Evolutionary conservation across 169 alveolate species (phyloP).

Genomic region (Hepatocystis sp.): DNA sequence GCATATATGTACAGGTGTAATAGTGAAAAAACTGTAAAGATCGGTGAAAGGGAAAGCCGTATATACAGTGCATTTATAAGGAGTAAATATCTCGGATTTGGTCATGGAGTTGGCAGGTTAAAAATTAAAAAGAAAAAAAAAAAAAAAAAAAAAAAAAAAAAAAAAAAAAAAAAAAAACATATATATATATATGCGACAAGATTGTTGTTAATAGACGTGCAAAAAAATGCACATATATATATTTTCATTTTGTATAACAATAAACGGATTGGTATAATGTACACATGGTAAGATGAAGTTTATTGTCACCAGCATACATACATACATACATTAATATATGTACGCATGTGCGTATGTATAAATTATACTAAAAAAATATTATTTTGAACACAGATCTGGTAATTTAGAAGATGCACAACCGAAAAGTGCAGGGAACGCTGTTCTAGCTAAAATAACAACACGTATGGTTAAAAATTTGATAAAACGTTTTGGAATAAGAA

Average conservation of each 20-base stretch:
- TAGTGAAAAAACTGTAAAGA: conserved; percentile 70
- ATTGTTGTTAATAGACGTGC: neutral
- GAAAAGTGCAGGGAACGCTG: conserved; percentile 58
- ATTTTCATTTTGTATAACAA: neutral
- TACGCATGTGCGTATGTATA: too few relatives aligned
- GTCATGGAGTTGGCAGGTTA: conserved; percentile 75
- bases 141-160: neutral
- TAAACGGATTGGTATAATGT: too few relatives aligned
- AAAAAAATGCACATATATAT: neutral
- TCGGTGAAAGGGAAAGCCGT: conserved; percentile 63
- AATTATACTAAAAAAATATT: too few relatives aligned
- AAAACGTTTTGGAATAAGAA: conserved; percentile 41
- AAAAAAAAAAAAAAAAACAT: neutral
- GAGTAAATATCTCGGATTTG: conserved; percentile 70
- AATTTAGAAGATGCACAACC: conserved; percentile 71
- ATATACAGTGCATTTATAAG: conserved; percentile 58
- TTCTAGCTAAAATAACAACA: conserved; percentile 45
- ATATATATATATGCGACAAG: neutral
- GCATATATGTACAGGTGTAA: conserved; percentile 39
- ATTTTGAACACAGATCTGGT: conserved; percentile 77
- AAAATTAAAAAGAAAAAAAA: neutral
- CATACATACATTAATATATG: too few relatives aligned
- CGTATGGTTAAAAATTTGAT: conserved; percentile 37
- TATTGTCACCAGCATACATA: too few relatives aligned
- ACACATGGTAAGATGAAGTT: too few relatives aligned